These are phyloP conservation scores for Brassica rapa DNA, from an alignment of 345 rosid genomes.

Conservation along the genomic window DNA sequence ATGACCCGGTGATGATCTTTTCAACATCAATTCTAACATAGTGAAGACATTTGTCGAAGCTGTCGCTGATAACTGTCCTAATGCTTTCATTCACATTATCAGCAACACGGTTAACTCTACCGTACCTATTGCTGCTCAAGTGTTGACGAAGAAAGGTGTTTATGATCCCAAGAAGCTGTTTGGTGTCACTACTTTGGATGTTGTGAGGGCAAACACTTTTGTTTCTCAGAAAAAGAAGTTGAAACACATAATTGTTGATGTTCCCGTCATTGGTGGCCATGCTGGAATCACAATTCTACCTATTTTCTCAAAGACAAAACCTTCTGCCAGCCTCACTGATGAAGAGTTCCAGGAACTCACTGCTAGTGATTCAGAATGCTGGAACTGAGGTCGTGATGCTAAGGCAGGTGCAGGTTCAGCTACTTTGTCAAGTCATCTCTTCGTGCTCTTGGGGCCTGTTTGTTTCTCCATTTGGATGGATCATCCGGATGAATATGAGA, in stretches of 20 bases:
- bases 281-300: conserved; percentile 94
- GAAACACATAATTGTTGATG: conserved; percentile 86
- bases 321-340: conserved; percentile 65
- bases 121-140: conserved; percentile 90
- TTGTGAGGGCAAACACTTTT: conserved; percentile 88
- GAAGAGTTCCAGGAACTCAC: conserved; percentile 78
- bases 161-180: conserved; percentile 89
- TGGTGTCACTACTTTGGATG: conserved; percentile 88
- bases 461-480: too few species aligned
- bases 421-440: conserved; percentile 91
- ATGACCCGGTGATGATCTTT: conserved; percentile 97
- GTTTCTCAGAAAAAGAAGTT: conserved; percentile 87
- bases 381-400: conserved; percentile 95
- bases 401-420: conserved; percentile 98
- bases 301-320: conserved; percentile 73
- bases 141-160: conserved; percentile 80
- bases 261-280: conserved; percentile 93
- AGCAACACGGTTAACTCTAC: conserved; percentile 96
- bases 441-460: conserved; percentile 52
- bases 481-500: too few species aligned
- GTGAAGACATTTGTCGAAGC: conserved; percentile 77
- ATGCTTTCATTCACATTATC: conserved; percentile 84
- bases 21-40: conserved; percentile 83
- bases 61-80: conserved; percentile 87
- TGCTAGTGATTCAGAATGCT: conserved; percentile 82